Evolutionary conservation across 345 rosid genomes (phyloP).

Genomic region (Garcia nutans): DNA sequence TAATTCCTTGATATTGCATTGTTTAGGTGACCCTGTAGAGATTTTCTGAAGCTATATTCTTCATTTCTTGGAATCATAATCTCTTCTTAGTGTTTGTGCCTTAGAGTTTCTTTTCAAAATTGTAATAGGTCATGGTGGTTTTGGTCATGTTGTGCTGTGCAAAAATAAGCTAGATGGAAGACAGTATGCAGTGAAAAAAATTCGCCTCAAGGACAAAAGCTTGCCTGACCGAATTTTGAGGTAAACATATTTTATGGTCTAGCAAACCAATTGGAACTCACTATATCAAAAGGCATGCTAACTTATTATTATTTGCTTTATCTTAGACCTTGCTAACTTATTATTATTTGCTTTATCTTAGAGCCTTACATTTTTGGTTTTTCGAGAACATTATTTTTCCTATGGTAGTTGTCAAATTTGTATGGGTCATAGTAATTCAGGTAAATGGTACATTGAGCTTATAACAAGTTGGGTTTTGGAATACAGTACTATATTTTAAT

Average conservation of each 20-base stretch:
- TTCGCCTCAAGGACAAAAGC: conserved; percentile 85
- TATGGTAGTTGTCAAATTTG: too few species aligned
- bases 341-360: background rate
- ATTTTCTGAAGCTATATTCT: too few species aligned
- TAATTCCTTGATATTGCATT: background rate
- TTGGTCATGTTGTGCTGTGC: conserved; percentile 89
- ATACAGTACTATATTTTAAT: too few species aligned
- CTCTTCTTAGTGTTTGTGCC: background rate
- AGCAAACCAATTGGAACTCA: conserved; percentile 8
- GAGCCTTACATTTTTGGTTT: background rate
- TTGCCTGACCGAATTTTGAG: conserved; percentile 77
- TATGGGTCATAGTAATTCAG: too few species aligned
- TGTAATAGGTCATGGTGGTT: conserved; percentile 85
- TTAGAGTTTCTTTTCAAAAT: background rate
- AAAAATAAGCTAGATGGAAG: conserved; percentile 98
- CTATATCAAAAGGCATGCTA: background rate
- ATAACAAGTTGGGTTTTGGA: too few species aligned
- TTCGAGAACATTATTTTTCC: background rate
- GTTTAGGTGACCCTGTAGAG: background rate
- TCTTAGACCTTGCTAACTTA: background rate
- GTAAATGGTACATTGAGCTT: too few species aligned
- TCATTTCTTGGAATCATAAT: conserved; percentile 1
- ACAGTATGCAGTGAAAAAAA: conserved; percentile 95
- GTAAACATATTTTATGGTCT: conserved; percentile 37
- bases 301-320: background rate